Base-by-base conservation (phyloP, 345 rosid species). In the Zanthoxylum bungeanum region DNA sequence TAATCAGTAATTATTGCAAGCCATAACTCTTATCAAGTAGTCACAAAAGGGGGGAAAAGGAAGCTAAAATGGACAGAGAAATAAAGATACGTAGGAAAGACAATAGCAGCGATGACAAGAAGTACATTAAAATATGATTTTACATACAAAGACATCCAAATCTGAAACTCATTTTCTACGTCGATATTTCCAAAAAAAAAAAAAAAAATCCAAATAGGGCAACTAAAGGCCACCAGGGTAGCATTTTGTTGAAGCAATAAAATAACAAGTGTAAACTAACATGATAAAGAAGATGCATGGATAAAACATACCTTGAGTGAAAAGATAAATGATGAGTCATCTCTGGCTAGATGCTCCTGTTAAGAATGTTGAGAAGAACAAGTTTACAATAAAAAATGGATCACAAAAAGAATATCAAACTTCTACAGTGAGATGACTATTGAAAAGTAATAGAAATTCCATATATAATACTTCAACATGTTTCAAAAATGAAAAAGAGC, bases 311-410 rank as follows among this genome's bases (percentile, higher is more conserved):
- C 99, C 97, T 90, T 95, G 61, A 90, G 88, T 37, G 96, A 90
- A 83, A 90, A 95, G 78, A 88, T 80, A 82, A 95, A 95, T 37
- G 98, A 78, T 42, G 80, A 82, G 80, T 92, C 97, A 74, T 95
- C 98, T 77, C 91, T 85, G 71, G 92, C 89, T 85, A 89, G 77
- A 84, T 95, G 98, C 80, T 88, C 98, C 97, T 94, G 97, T 70
- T 56, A 25, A 40, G 40, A 56, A 65, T 39, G 58, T 34, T 65
- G 37, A 68, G 40, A 36, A 24, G 37, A 55, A 37, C 24, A 25
- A 46, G 14, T 46, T 56, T 4, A 8, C n/a, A 14, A 22, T 30
- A 10, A 30, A 9, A 39, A 57, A 55, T 33, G 27, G 9, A 61
- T 34, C 1, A 46, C 2, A 57, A 0, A 57, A 49, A 25, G 2